Evolutionary conservation across 805 yeast genomes (phyloP), one percentile per base, ranked within the genome.

Genomic region (Lachancea cidri): DNA sequence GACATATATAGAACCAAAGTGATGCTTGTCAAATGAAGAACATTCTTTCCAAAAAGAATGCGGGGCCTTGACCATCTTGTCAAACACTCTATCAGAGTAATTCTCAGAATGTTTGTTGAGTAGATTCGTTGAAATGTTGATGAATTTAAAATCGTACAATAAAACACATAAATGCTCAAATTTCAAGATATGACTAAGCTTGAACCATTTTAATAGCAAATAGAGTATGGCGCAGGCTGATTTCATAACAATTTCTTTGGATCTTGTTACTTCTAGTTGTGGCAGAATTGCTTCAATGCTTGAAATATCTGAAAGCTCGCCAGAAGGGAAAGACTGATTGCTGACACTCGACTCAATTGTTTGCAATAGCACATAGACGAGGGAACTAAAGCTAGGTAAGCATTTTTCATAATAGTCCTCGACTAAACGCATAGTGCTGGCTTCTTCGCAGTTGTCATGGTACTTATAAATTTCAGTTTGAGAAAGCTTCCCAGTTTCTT

Each of bases 161-260:
- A 89, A 57, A 0, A 85, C 74, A 5, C 83, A 61, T 11, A 91
- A 65, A 52, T 81, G 85, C 57, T 87, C 94, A 58, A 73, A 81
- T 58, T 91, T 89, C 47, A 89, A 59, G 2, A 87, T 66, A 58
- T 93, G 96, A 34, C 78, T 82, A 7, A 73, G 59, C 55, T 84
- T 85, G 58, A 86, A 82, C 96, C 97, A 89, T 52, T 73, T 74
- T 25, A 82, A 57, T 16, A 93, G 55, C 16, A 76, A 51, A 8
- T 65, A 50, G 1, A 86, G 41, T 1, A 79, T 71, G 1, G 76
- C 74, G 0, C 82, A 67, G 2, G 81, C 65, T 3, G 81, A 74
- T 49, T 80, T 83, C 38, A 82, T 53, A 1, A 81, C 66, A 3
- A 77, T 63, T 50, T 84, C 91, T 48, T 81, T 82, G n/a, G 76